Base-by-base conservation (phyloP, 2,329 filamentous ascomycete species). In the Ambrosiella cleistominuta region DNA sequence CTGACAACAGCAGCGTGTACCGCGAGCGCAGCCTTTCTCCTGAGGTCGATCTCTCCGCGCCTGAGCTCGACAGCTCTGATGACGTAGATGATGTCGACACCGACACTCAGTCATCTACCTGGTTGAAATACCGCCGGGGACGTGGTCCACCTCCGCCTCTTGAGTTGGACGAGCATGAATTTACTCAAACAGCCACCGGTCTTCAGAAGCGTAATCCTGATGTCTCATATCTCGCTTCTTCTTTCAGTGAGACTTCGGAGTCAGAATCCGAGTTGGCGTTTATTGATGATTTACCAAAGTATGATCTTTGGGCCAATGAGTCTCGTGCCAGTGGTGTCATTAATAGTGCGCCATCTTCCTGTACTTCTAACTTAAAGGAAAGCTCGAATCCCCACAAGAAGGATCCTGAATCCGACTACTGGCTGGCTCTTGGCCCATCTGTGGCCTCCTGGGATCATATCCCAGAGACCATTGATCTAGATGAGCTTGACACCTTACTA, bases 111-210 rank as follows among this genome's bases (percentile, higher is more conserved):
- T 72, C 76, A 53, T 67, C 64, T 59, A 44, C 59, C 13, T 61
- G 56, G 59, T 27, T 58, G n/a, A 69, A 66, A 61, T 66, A 66
- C 60, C 66, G 69, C 65, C 66, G 71, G 63, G 65, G 68, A 61
- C 82, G 86, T 61, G 85, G 84, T n/a, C 82, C 85, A 27, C 93
- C 88, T 62, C 90, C 91, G 56, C 88, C 89, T 13, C 76, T 97
- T 42, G 91, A 97, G 72, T 88, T 86, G 65, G 91, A 97, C 65
- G 91, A 97, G 74, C 87, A 86, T 66, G 93, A 97, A 70, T 98
- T 98, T 67, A 96, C 91, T 6, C 88, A 95, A 71, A 97, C 90
- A 1, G 93, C 93, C 13, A 87, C 88, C 64, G 88, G 85, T 54
- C 79, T 97, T 64, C 87, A 81, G 65, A 82, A 80, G 67, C 74